phyloP scores from a whole-genome alignment of 139 green algal species.

The Nannochloris sp. region DNA sequence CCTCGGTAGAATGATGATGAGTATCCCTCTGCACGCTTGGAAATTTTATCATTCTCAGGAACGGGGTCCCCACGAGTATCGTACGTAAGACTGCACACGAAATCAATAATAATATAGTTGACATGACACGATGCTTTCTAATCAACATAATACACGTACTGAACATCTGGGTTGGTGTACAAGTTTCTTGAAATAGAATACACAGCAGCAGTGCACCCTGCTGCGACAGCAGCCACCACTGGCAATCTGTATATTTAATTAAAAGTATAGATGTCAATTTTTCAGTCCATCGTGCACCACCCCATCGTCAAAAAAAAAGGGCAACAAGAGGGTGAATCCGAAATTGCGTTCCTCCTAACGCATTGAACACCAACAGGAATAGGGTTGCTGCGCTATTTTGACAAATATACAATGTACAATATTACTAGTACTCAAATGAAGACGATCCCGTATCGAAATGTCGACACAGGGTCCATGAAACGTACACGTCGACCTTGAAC shows the following conservation, averaged over 20 bases:
- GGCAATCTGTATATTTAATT: conserved; percentile 5
- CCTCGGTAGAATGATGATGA: conserved; percentile 10
- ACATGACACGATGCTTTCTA: no score
- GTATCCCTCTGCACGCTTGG: conserved; percentile 10
- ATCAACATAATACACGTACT: conserved; percentile 1
- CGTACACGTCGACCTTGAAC: conserved; percentile 11
- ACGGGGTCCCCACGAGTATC: not conserved
- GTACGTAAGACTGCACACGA: conserved; percentile 10
- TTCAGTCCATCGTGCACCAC: not conserved
- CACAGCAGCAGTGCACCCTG: not conserved
- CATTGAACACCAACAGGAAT: no score
- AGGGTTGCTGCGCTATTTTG: no score
- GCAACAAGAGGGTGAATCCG: no score
- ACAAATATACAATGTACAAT: no score
- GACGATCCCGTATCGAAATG: no score
- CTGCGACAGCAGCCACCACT: conserved; percentile 7
- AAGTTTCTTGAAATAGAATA: conserved; percentile 12
- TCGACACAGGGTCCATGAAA: not conserved
- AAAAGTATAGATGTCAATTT: not conserved
- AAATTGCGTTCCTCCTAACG: no score
- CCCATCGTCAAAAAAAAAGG: no score
- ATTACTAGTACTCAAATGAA: no score
- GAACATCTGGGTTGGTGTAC: conserved; percentile 12
- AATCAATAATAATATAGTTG: not conserved
- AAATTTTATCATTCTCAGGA: conserved; percentile 5